Conservation (phyloP, 2,329 filamentous ascomycete genomes). For the Fusarium incarnatum region DNA sequence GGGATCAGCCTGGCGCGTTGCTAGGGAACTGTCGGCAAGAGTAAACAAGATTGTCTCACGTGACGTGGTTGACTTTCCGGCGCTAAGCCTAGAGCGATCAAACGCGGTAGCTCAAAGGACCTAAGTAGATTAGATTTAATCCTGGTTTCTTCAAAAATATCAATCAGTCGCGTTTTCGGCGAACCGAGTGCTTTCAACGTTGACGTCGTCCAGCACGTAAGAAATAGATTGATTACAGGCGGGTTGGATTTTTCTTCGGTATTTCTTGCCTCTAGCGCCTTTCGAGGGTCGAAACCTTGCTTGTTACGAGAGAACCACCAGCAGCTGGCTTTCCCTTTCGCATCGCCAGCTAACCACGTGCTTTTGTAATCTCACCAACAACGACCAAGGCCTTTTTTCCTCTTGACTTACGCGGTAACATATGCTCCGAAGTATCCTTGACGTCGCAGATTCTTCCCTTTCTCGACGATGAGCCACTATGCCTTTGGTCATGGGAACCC, state of each 20-base stretch:
- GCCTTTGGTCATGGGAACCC: conserved; percentile 44
- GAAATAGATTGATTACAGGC: background rate
- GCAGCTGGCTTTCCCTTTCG: background rate
- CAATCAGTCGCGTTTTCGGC: conserved; percentile 20
- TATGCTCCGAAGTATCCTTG: background rate
- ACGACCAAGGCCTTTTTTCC: background rate
- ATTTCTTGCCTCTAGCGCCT: background rate
- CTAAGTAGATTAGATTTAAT: conserved; percentile 11
- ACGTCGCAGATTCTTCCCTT: background rate
- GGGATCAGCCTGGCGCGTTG: conserved; percentile 43
- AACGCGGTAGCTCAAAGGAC: conserved; percentile 17
- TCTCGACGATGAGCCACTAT: conserved; percentile 48
- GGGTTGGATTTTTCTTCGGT: background rate
- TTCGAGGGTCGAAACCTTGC: background rate
- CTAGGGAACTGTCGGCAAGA: conserved; percentile 40
- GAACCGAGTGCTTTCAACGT: background rate
- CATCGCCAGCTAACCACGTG: background rate
- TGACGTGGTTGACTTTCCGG: conserved; percentile 4
- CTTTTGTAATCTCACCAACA: background rate
- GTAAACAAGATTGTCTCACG: conserved; percentile 48
- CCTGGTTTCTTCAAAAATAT: conserved; percentile 11
- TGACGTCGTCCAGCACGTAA: background rate
- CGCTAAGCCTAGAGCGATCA: conserved; percentile 37
- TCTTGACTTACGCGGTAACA: background rate
- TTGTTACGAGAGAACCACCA: background rate